A percentile compares a stretch with the other conserved stretches of the same genome.
These are phyloP conservation scores for Astrephomene gubernaculifera DNA, from an alignment of 139 green algal species.

Conservation along the genomic window DNA sequence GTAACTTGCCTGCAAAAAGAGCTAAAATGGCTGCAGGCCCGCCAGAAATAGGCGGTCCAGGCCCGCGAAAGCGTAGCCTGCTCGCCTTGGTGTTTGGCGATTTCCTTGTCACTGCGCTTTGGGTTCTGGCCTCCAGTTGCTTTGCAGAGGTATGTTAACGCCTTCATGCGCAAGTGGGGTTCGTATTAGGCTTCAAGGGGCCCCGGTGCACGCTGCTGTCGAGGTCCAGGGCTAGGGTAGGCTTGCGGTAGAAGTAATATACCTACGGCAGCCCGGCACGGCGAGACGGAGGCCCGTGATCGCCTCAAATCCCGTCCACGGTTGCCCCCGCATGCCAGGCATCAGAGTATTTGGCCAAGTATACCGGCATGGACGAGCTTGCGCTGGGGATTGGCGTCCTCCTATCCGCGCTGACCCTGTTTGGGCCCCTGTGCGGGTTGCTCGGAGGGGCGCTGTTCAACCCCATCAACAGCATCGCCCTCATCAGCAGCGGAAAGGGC, in stretches of 20 bases:
- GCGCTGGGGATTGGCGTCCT: constrained; percentile 37
- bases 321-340: constrained; percentile 16
- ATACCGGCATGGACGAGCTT: constrained; percentile 48
- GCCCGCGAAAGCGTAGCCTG: neutral
- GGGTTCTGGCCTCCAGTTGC: constrained; percentile 42
- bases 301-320: no score
- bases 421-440: constrained; percentile 52
- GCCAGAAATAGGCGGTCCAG: neutral
- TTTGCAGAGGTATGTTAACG: constrained; percentile 52
- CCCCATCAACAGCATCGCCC: constrained; percentile 53
- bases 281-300: no score
- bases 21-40: neutral
- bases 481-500: constrained; percentile 41
- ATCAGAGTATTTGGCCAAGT: constrained; percentile 36
- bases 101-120: constrained; percentile 46
- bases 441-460: constrained; percentile 61
- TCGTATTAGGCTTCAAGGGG: no score
- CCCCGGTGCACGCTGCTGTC: no score
- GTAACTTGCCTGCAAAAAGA: no score
- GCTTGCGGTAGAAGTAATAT: no score
- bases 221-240: no score
- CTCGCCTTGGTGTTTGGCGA: constrained; percentile 16
- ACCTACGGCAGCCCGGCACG: no score
- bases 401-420: constrained; percentile 11
- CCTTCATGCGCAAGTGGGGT: no score